Evolutionary conservation across 345 rosid genomes (phyloP), one percentile per base, ranked within the genome.

Genomic region (Corymbia maculata): DNA sequence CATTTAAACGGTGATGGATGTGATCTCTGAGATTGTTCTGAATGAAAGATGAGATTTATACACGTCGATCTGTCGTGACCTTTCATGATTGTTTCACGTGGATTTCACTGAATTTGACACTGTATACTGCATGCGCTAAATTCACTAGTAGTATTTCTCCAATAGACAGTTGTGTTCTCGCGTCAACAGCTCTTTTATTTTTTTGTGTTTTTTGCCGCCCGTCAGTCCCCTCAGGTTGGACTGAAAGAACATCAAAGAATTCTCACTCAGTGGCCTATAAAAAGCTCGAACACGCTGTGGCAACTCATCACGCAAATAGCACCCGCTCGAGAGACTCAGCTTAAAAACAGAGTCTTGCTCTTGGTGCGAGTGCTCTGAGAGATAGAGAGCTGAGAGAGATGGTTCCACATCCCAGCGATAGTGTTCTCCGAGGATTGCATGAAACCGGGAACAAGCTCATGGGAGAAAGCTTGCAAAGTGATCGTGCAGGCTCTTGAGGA

Each of bases 401-500:
- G 44, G 47, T 49, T 59, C 51, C 53, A 49, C 47, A 51, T 91
- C 24, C 91, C 91, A 2, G 85, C 87, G 17, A 79, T 87, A 21
- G 86, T 79, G 15, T 85, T 90, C 45, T 89, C 91, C 51, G 22
- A 26, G 36, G 75, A 66, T 11, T 49, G 53, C 70, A 42, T 85
- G 49, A 84, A 85, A 79, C 90, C 89, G 19, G 90, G 94, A 36
- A 51, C 90, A 7, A 70, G 79, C 75, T 47, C 90, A 47, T 90
- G 94, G 94, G 19, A 30, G 13, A n/a, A 68, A 51, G 85, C 90
- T 8, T 70, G 91, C 91, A 89, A 70, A 13, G 84, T 42, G 26
- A 80, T 91, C 50, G 50, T 50, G 24, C 52, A 82, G 50, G 92
- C 94, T 50, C 89, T 92, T 13, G 91, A 92, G 51, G 90, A 85